phyloP scores from a whole-genome alignment of 2,329 filamentous ascomycete species.

The Pseudogymnoascus sp. region DNA sequence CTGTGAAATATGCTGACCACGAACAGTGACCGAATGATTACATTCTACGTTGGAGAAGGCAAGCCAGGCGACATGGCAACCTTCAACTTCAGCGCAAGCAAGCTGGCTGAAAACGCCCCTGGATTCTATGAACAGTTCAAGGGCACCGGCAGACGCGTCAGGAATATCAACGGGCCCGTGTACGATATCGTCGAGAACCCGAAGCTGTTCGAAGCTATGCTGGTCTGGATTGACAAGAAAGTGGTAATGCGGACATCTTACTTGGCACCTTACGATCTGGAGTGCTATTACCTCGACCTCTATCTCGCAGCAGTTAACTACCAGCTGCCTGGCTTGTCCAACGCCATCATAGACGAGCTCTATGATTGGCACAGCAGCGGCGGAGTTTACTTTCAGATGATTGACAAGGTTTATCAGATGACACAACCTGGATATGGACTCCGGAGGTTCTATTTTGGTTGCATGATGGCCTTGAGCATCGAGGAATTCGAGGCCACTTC shows the following conservation, averaged over 20 bases:
- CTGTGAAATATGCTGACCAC: not conserved
- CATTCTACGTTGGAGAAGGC: not conserved
- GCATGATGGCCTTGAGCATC: not conserved
- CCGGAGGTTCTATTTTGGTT: not conserved
- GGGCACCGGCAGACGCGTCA: not conserved
- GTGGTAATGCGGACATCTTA: not conserved
- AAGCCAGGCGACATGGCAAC: not conserved
- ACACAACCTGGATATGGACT: not conserved
- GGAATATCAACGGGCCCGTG: not conserved
- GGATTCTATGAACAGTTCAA: not conserved
- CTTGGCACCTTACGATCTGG: not conserved
- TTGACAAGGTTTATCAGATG: not conserved
- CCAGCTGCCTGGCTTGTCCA: not conserved
- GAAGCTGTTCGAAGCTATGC: not conserved
- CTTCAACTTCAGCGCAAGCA: not conserved
- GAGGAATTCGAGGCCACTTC: not conserved
- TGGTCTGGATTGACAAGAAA: not conserved
- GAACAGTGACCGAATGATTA: not conserved
- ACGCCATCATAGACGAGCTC: not conserved
- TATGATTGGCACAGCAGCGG: not conserved
- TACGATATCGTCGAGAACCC: not conserved
- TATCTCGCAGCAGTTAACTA: not conserved
- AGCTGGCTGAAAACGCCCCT: not conserved
- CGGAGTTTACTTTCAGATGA: not conserved
- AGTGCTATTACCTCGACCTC: not conserved